Evolutionary conservation across 2,329 filamentous ascomycete genomes (phyloP), one percentile per base, ranked within the genome.

Genomic region (Colletotrichum simmondsii): DNA sequence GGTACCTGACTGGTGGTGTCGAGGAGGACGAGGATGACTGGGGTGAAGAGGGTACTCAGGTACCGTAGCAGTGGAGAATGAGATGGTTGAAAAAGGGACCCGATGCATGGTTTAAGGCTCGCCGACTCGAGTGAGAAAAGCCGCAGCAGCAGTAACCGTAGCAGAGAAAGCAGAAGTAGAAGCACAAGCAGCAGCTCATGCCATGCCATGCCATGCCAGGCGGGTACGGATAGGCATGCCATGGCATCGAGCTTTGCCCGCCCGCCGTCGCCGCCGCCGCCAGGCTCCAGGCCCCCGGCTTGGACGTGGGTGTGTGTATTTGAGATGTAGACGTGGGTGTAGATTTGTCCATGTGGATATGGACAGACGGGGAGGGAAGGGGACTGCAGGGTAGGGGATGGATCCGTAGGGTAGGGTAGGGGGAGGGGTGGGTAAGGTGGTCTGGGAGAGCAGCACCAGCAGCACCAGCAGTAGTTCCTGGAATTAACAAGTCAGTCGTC

Each of bases 1-100:
- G 81, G 83, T 85, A 83, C 81, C 80, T 82, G 81, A 77, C 61
- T 79, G 78, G 78, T 77, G 80, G 80, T 68, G 63, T 72, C 60
- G 64, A 61, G 54, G 59, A 37, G 26, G 26, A 56, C 46, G 24
- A 52, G 54, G 3, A 32, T 14, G 49, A 24, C n/a, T 56, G 49
- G 49, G 69, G 49, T 46, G 26, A 30, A 54, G 59, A 65, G 71
- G 67, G 52, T 62, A 71, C 63, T 26, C 30, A 53, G 42, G 62
- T 64, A 53, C 71, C 62, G 68, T 71, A 49, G 81, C 80, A 79
- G 83, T 81, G 80, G 79, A 75, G 80, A 81, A 82, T 76, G 59
- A 32, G 37, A 68, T 49, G 26, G 52, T 72, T n/a, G 54, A 64
- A 68, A 63, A 63, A 78, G 77, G 78, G 79, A 78, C 77, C 77